phyloP scores from a whole-genome alignment of 176 grass and related monocot species.

The Paspalum notatum region DNA sequence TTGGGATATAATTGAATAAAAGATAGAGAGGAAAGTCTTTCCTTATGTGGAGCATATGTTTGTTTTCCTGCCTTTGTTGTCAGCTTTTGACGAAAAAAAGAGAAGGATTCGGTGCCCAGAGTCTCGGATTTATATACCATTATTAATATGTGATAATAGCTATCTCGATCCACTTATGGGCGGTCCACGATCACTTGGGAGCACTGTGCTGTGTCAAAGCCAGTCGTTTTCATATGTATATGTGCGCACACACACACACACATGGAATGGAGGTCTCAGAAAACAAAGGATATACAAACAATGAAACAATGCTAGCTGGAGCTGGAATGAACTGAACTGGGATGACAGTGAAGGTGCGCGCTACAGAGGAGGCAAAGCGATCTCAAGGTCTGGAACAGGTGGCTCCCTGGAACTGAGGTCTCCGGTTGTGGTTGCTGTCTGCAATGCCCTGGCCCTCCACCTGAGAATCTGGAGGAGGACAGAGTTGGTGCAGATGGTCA shows the following conservation, averaged over 20 bases:
- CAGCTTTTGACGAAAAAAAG: not conserved
- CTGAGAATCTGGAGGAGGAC: constrained; percentile 37
- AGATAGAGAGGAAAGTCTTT: not conserved
- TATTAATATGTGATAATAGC: not conserved
- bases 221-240: no score
- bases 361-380: constrained; percentile 26
- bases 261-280: not conserved
- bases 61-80: not conserved
- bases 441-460: constrained; percentile 33
- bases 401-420: not conserved
- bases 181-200: no score
- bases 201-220: no score
- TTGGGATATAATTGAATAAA: constrained; percentile 13
- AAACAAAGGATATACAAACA: not conserved
- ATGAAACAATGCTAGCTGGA: not conserved
- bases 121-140: constrained; percentile 4
- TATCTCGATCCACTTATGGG: no score
- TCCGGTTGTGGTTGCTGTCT: no score
- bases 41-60: not conserved
- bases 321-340: not conserved
- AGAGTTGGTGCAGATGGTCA: constrained; percentile 46
- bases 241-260: no score
- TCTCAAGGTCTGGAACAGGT: constrained; percentile 3
- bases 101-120: no score
- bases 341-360: not conserved